Evolutionary conservation across 371 early-diverging fungal genomes (phyloP), one percentile per base, ranked within the genome.

Genomic region (Mortierella sp.): DNA sequence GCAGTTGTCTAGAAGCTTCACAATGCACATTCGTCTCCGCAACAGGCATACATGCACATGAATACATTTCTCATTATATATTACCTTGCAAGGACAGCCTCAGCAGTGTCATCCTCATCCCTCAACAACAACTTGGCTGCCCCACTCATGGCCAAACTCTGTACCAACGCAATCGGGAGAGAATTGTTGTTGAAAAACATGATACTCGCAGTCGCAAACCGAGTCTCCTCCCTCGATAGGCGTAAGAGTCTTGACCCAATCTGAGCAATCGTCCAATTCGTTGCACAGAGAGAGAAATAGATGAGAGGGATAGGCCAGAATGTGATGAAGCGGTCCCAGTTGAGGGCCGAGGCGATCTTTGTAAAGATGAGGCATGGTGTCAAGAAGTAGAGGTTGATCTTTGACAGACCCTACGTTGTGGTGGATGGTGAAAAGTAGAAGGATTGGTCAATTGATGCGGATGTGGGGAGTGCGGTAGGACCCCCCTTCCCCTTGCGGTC

Each of bases 281-380:
- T 75, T 44, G 89, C 71, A 10, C 90, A 88, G 79, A 92, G 94
- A 13, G 91, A 50, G 47, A 90, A 65, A 68, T 91, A 94, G 79
- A 94, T 94, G 10, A 90, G 85, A 5, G 95, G 95, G 72, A 94
- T 93, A 54, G 95, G 94, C 96, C 96, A 95, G 73, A 91, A 92
- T 31, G 92, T 92, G 28, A 92, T 70, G 75, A 95, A 88, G 47
- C 91, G 91, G 52, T 84, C 89, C 73, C 92, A 89, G 48, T 89
- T 91, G 48, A 94, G 91, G 21, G 90, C 90, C 42, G 94, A 92
- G 5, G 91, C 93, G 82, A 93, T 93, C 76, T 94, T 95, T 58
- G 93, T 91, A 60, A 96, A 96, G 71, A 96, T 85, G 9, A 96
- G 89, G 80, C 95, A 95, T 3, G 96, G 96, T 34, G 95, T 96